Base-by-base conservation (phyloP, 2,329 filamentous ascomycete species). In the Microdochium paspali region DNA sequence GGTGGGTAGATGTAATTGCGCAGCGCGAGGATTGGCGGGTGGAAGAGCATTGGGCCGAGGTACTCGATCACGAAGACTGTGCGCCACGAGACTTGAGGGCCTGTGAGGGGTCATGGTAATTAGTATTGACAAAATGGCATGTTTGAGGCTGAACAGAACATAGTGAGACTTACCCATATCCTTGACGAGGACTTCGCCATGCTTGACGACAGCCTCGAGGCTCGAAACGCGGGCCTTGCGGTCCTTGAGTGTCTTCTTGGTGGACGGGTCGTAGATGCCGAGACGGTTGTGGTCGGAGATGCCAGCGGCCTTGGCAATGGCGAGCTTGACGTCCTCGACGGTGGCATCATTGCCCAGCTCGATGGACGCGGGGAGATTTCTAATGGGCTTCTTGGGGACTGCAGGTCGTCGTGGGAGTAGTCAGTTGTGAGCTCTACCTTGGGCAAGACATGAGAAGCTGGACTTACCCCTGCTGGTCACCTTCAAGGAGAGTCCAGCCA, bases 31-130 rank as follows among this genome's bases (percentile, higher is more conserved):
- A 84, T 74, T 57, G 87, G 72, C 42, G 80, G 79, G 71, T 96
- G 90, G 70, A 97, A 86, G 59, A 96, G 69, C 59, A 97, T 78
- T 5, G 93, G 93, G 3, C 93, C 93, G 54, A 93, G 70, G 67
- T 98, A 98, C 70, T 98, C 93, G 71, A 96, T 83, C 53, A 96
- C 71, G 74, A 91, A 98, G 65, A 97, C 91, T 51, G 88, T 93
- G 54, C 82, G 84, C 93, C 93, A 98, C 52, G 81, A 82, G 48
- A 96, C 85, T 67, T 98, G 93, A 44, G 84, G 80, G 15, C 93
- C 90, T 95, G 50, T n/a, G n/a, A n/a, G n/a, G n/a, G n/a, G n/a
- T n/a, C n/a, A n/a, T n/a, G n/a, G n/a, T n/a, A n/a, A n/a, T n/a
- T n/a, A n/a, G n/a, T n/a, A n/a, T n/a, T n/a, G n/a, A n/a, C 18